These are phyloP conservation scores for Selaginella tamariscina DNA, from an alignment of 75 land plant genomes.

Conservation along the genomic window DNA sequence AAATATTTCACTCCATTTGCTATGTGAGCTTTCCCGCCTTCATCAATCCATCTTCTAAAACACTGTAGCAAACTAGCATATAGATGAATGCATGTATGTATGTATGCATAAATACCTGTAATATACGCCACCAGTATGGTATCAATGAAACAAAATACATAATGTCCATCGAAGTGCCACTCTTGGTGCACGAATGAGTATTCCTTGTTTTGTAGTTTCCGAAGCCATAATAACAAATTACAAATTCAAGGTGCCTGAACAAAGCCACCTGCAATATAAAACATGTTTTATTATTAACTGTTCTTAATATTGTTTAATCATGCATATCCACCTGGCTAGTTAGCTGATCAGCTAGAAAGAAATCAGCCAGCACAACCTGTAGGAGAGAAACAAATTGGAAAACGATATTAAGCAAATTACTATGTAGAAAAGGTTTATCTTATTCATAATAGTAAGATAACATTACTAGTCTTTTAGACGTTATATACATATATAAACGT, in stretches of 20 bases:
- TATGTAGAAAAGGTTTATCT: background rate
- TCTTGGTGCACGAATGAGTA: constrained; percentile 48
- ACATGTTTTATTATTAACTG: background rate
- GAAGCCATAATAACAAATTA: constrained; percentile 75
- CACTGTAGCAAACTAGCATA: background rate
- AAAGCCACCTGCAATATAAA: constrained; percentile 44
- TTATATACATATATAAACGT: too few relatives aligned
- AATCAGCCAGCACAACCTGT: constrained; percentile 89
- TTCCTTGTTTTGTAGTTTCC: constrained; percentile 62
- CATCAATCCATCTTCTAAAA: constrained; percentile 8
- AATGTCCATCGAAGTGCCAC: constrained; percentile 40
- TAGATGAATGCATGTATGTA: background rate
- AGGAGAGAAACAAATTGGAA: background rate
- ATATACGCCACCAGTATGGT: constrained; percentile 93
- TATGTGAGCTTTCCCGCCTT: background rate
- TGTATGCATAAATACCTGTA: constrained; percentile 50
- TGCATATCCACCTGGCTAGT: constrained; percentile 67
- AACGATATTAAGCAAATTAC: background rate
- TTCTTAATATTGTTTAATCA: background rate
- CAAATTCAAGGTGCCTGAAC: constrained; percentile 63
- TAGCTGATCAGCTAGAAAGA: constrained; percentile 96
- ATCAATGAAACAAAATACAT: constrained; percentile 84
- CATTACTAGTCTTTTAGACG: background rate
- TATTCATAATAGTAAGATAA: background rate
- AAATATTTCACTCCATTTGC: constrained; percentile 2